Conservation (phyloP, 2,329 filamentous ascomycete genomes). For the Aspergillus sp. region DNA sequence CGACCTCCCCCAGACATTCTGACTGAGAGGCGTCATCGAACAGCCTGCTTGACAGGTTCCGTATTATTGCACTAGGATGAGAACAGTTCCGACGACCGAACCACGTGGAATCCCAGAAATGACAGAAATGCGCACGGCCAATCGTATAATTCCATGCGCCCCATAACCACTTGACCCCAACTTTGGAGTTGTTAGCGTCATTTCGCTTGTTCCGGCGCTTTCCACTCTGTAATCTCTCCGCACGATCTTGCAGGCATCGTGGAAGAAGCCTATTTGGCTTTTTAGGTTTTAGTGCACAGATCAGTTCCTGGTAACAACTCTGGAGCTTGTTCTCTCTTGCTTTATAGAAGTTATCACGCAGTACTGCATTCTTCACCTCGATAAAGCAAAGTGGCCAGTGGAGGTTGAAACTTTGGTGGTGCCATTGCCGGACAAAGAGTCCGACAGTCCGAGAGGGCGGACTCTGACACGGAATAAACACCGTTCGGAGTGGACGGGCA, state of each 20-base stretch:
- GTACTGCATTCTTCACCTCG: too few species aligned
- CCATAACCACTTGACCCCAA: conserved; percentile 16
- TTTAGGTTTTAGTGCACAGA: not conserved
- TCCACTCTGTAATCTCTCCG: not conserved
- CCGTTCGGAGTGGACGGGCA: not conserved
- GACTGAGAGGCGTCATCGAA: conserved; percentile 2
- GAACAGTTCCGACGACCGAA: conserved; percentile 15
- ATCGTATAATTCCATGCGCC: conserved; percentile 15
- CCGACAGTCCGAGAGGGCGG: not conserved
- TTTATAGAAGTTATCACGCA: not conserved
- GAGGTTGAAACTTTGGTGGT: not conserved
- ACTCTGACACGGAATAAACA: too few species aligned
- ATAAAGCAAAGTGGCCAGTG: too few species aligned
- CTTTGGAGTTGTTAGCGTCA: conserved; percentile 15
- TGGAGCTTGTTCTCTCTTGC: not conserved
- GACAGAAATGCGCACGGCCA: conserved; percentile 14
- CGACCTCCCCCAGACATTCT: not conserved
- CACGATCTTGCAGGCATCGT: not conserved
- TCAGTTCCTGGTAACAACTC: not conserved
- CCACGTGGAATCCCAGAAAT: conserved; percentile 24
- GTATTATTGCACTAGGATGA: conserved; percentile 5
- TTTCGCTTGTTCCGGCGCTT: conserved; percentile 2
- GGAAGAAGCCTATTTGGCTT: not conserved
- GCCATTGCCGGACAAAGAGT: not conserved
- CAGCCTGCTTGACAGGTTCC: not conserved